phyloP scores from a whole-genome alignment of 2,329 filamentous ascomycete genomes.

The Didymosphaeria variabile region DNA sequence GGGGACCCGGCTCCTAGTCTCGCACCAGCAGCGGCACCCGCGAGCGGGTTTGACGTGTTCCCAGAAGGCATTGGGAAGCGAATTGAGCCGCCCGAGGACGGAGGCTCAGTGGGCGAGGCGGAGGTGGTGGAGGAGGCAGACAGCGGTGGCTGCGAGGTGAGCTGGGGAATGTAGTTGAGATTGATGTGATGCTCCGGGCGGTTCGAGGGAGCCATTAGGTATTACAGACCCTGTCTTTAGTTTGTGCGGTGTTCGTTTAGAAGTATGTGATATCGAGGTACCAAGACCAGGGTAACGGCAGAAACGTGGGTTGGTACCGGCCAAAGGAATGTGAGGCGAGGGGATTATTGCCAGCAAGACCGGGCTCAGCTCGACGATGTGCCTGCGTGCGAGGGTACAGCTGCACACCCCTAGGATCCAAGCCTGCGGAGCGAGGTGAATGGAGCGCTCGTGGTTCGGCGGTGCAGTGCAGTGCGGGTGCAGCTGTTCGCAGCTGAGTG shows the following conservation, averaged over 20 bases:
- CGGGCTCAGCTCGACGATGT: slow-evolving; percentile 37
- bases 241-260: slow-evolving; percentile 31
- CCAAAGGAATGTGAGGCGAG: slow-evolving; percentile 53
- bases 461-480: slow-evolving; percentile 18
- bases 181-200: slow-evolving; percentile 85
- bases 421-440: slow-evolving; percentile 34
- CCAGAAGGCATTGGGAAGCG: slow-evolving; percentile 79
- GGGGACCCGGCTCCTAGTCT: slow-evolving; percentile 94
- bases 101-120: slow-evolving; percentile 81
- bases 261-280: slow-evolving; percentile 39
- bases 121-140: slow-evolving; percentile 82
- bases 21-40: slow-evolving; percentile 62
- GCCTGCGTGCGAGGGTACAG: slow-evolving; percentile 33
- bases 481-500: not conserved
- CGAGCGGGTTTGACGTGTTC: slow-evolving; percentile 65
- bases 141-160: slow-evolving; percentile 71
- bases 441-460: slow-evolving; percentile 1
- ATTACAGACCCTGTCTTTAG: slow-evolving; percentile 65
- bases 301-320: slow-evolving; percentile 49
- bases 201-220: slow-evolving; percentile 85
- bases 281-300: slow-evolving; percentile 50
- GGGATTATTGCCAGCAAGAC: slow-evolving; percentile 44
- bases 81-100: slow-evolving; percentile 65
- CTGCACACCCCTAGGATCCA: slow-evolving; percentile 33
- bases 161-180: slow-evolving; percentile 79